Evolutionary conservation across 345 rosid species (phyloP).

Genomic region (Jatropha curcas): DNA sequence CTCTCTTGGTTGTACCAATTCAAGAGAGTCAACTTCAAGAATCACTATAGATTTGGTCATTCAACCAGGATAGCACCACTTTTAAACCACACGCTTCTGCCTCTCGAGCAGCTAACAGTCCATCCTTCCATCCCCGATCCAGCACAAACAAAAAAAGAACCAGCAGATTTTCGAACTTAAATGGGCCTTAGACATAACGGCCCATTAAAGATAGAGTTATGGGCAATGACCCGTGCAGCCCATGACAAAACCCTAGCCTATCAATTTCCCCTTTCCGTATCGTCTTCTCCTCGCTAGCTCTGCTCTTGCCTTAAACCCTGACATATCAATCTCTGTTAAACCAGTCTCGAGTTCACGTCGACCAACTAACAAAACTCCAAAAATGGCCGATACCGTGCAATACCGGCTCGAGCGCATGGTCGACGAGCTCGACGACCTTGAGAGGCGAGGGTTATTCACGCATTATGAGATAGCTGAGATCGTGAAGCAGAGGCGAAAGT

Average conservation of each 20-base stretch:
- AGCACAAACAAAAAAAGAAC: too few species aligned
- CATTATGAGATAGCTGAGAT: slow-evolving; percentile 76
- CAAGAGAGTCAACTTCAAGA: too few species aligned
- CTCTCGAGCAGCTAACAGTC: too few species aligned
- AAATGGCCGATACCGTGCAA: slow-evolving; percentile 93
- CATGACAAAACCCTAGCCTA: neutral
- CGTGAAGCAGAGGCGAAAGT: slow-evolving; percentile 83
- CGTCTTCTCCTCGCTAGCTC: neutral
- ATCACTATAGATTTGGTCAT: too few species aligned
- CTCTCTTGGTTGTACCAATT: too few species aligned
- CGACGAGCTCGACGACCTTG: slow-evolving; percentile 87
- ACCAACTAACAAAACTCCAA: slow-evolving; percentile 1
- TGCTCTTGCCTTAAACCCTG: neutral
- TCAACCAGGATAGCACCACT: too few species aligned
- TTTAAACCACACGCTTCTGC: too few species aligned
- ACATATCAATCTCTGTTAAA: slow-evolving; percentile 7
- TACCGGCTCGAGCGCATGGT: slow-evolving; percentile 97
- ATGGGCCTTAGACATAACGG: neutral
- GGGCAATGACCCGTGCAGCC: neutral
- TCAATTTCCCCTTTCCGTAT: neutral
- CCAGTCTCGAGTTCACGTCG: slow-evolving; percentile 8
- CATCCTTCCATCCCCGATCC: too few species aligned
- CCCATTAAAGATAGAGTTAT: too few species aligned
- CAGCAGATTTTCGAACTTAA: too few species aligned
- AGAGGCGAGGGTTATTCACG: slow-evolving; percentile 65